Evolutionary conservation across 148 eudicot genomes (phyloP), one percentile per base, ranked within the genome.

Genomic region (Selenicereus undatus): DNA sequence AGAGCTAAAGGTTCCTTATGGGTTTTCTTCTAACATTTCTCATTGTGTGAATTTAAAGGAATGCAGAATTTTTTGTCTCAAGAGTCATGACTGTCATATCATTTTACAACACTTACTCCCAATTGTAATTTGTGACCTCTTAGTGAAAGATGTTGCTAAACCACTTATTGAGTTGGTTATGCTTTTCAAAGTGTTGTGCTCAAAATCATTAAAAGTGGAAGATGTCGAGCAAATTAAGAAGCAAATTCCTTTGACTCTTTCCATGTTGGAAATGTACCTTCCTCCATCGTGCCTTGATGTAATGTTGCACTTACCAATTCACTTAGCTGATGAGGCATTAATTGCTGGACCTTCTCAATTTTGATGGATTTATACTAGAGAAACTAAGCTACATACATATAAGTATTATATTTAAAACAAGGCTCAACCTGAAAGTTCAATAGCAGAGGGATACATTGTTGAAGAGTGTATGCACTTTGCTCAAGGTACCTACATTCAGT

Each of bases 41-140:
- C 36, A 18, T 16, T 62, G 71, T 62, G 79, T 60, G 1, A 54
- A 58, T 36, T 5, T 58, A 4, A 77, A 77, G 30, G 79, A 77
- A 6, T 11, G 4, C 16, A 77, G 26, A 21, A 77, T 77, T 60
- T 60, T 71, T 11, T 71, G 79, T 16, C 20, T 77, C 0, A 77
- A 77, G 45, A 77, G 71, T 29, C 79, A 77, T 77, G 79, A 77
- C 30, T 35, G 43, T n/a, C 69, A 77, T 62, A 45, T 77, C 26
- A 11, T 77, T 4, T 42, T 39, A 39, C 43, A 39, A 39, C 43
- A 39, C 43, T 39, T 39, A 39, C 43, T 39, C 8, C 43, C 43
- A 39, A 39, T 39, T 39, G 43, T 7, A 39, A 39, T 39, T 39
- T 4, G 43, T 39, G 43, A 5, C 43, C 43, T 39, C 43, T 39